Conservation (phyloP, 1,139 yeast genomes). For the Candida tetrigidarum region DNA sequence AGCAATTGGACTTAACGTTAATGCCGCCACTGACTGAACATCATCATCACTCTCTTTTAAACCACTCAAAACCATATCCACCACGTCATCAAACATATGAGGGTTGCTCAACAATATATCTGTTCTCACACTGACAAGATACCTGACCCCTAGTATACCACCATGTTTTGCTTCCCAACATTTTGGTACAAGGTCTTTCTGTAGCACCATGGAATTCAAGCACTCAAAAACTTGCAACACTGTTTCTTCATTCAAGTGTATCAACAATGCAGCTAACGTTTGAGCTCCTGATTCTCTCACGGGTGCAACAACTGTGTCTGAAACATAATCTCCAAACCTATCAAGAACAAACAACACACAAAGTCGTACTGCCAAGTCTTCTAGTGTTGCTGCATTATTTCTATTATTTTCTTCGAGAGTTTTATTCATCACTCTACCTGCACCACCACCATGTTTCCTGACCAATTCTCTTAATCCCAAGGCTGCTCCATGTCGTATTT, state of each 20-base stretch:
- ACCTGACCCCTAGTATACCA: constrained; percentile 92
- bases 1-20: constrained; percentile 90
- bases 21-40: constrained; percentile 96
- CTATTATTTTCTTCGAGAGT: constrained; percentile 61
- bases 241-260: constrained; percentile 62
- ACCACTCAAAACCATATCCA: constrained; percentile 87
- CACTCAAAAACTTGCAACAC: constrained; percentile 66
- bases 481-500: constrained; percentile 94
- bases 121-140: constrained; percentile 88
- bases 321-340: constrained; percentile 95
- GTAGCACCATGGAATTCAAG: constrained; percentile 72
- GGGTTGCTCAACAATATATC: constrained; percentile 67
- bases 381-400: constrained; percentile 72
- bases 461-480: constrained; percentile 89
- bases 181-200: constrained; percentile 50
- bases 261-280: constrained; percentile 83
- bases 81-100: constrained; percentile 69
- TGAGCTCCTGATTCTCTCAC: constrained; percentile 98
- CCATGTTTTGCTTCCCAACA: constrained; percentile 99
- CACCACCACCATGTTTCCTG: constrained; percentile 82
- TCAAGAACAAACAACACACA: constrained; percentile 91
- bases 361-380: constrained; percentile 86
- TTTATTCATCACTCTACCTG: constrained; percentile 78
- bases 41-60: constrained; percentile 88
- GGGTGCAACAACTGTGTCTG: constrained; percentile 98